Base-by-base conservation (phyloP, 768 basidiomycete genomes). In the Pholiota microspora region DNA sequence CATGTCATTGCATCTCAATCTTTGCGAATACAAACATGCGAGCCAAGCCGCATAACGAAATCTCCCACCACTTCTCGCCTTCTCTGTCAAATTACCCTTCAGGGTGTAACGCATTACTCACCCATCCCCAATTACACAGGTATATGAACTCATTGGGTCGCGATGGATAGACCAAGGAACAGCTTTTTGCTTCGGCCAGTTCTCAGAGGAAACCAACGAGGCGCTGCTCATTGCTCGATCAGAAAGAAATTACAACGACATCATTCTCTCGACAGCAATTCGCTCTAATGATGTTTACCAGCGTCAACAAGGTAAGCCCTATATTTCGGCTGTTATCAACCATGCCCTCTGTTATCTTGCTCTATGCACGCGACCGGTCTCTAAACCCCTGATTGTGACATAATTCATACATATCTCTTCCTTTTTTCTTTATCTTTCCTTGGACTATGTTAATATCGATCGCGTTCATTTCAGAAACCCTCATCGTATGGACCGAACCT, bases 401-500 rank as follows among this genome's bases (percentile, higher is more conserved):
- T 40, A 38, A 53, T 46, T 18, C 48, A 31, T 34, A 10, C 51
- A 48, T 34, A 18, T n/a, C n/a, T n/a, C 21, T 27, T 46, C 36
- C 44, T 59, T 49, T 38, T 59, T 47, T 49, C 32, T 47, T 35
- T 40, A 31, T 12, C 47, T 42, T 42, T 35, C 36, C 27, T 49
- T 2, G 34, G 42, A 40, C 42, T 40, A 21, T 56, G 40, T 53
- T 67, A 49, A 62, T 54, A 1, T 27, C 40, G 18, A 50, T 44
- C 29, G 12, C 34, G 29, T 46, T 56, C 13, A 44, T 51, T 57
- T 48, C 71, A 95, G 96, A 98, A 66, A 99, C 97, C 10, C 81
- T 99, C 45, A 98, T 99, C 62, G 96, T 98, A 16, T 99, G 97
- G 97, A 98, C 96, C 3, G 96, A 98, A 68, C 90, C 92, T 1